These are phyloP conservation scores for Zostera marina DNA, from an alignment of 116 monocot genomes.

Conservation along the genomic window DNA sequence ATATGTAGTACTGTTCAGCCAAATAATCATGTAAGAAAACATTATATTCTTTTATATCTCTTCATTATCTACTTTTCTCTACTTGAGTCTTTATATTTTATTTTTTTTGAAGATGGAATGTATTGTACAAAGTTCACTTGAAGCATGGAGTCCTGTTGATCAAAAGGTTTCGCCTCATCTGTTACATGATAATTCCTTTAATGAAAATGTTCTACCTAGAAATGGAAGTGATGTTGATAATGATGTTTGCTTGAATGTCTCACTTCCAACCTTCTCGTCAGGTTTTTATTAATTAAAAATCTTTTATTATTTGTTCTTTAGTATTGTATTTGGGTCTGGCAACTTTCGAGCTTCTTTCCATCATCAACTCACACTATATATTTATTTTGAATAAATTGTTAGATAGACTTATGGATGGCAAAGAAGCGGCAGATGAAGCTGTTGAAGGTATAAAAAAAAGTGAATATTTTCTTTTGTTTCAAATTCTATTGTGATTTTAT, in stretches of 20 bases:
- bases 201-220: not conserved
- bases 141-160: not conserved
- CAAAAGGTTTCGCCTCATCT: not conserved
- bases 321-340: not conserved
- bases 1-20: not conserved
- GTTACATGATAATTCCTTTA: conserved; percentile 1
- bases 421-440: not conserved
- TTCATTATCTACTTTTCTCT: not conserved
- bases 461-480: not conserved
- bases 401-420: not conserved
- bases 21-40: not conserved
- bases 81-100: not conserved
- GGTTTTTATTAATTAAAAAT: not conserved
- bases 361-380: not conserved
- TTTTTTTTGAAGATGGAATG: not conserved
- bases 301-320: not conserved
- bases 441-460: not conserved
- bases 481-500: not conserved
- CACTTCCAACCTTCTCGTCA: not conserved
- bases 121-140: not conserved
- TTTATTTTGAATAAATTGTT: not conserved
- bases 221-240: not conserved
- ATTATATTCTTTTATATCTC: not conserved
- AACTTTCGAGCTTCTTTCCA: not conserved
- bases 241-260: not conserved